These are phyloP conservation scores for Ephemerocybe angulata DNA, from an alignment of 768 basidiomycete species.

Conservation along the genomic window DNA sequence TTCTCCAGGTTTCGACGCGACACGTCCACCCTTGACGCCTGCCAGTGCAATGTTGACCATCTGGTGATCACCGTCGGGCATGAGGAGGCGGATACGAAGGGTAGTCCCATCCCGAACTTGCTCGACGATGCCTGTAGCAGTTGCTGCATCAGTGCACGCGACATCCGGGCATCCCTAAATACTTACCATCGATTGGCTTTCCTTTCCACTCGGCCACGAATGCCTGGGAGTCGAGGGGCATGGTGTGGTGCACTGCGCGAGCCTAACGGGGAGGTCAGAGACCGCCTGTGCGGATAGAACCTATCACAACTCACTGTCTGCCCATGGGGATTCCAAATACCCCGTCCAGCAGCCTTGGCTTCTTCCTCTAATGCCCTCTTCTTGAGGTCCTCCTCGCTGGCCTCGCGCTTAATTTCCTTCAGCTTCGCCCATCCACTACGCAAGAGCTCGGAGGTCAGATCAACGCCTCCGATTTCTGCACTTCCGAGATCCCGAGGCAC, in stretches of 20 bases:
- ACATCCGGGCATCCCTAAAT: no score
- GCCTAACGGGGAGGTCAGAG: constrained; percentile 41
- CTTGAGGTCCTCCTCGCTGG: constrained; percentile 71
- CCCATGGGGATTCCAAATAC: constrained; percentile 83
- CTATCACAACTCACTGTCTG: constrained; percentile 47
- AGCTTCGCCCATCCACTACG: constrained; percentile 90
- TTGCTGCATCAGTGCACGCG: no score
- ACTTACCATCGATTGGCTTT: constrained; percentile 78
- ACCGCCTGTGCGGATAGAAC: background rate
- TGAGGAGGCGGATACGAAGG: constrained; percentile 79
- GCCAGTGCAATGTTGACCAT: constrained; percentile 82
- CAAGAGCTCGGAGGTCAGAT: constrained; percentile 74
- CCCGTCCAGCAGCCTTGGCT: constrained; percentile 71
- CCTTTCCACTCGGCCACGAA: constrained; percentile 92
- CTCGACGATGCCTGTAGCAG: constrained; percentile 92
- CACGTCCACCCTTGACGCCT: constrained; percentile 74
- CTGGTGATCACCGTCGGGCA: constrained; percentile 89
- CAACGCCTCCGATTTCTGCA: constrained; percentile 68
- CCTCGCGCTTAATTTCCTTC: constrained; percentile 82
- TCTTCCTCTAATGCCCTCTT: constrained; percentile 73
- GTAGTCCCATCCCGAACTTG: constrained; percentile 92
- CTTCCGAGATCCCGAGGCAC: constrained; percentile 74
- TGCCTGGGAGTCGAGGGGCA: constrained; percentile 86
- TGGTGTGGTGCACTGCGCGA: constrained; percentile 71
- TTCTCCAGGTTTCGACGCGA: constrained; percentile 70